A percentile compares a stretch with the other conserved stretches of the same genome.
Conservation (phyloP, 2,329 filamentous ascomycete genomes). For the Aspergillus pseudoviridinutans region DNA sequence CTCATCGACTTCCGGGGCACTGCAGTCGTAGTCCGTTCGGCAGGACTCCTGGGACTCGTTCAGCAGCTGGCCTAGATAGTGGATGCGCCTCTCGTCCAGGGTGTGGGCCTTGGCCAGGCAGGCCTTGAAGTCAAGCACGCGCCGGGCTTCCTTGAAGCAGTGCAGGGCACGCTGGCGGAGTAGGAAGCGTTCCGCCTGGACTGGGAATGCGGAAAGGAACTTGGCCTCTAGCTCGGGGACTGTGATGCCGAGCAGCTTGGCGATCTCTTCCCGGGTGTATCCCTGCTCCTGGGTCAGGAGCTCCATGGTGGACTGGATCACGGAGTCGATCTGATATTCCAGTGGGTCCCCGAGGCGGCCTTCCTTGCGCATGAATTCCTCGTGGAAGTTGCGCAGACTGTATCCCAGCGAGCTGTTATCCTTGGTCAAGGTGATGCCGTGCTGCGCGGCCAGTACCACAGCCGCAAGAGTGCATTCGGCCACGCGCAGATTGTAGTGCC, state of each 20-base stretch:
- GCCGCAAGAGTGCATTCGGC: slow-evolving; percentile 93
- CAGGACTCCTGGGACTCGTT: slow-evolving; percentile 89
- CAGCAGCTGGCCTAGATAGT: slow-evolving; percentile 72
- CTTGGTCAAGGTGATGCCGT: slow-evolving; percentile 62
- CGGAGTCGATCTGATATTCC: slow-evolving; percentile 66
- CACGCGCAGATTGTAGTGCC: slow-evolving; percentile 94
- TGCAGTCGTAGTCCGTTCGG: slow-evolving; percentile 83
- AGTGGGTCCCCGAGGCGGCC: slow-evolving; percentile 47
- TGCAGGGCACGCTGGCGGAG: slow-evolving; percentile 84
- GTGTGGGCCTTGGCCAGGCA: slow-evolving; percentile 60
- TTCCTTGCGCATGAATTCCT: slow-evolving; percentile 64
- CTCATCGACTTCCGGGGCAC: slow-evolving; percentile 85
- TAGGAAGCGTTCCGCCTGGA: slow-evolving; percentile 82
- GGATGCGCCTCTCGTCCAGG: slow-evolving; percentile 63
- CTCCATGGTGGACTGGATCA: slow-evolving; percentile 65
- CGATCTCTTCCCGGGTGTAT: slow-evolving; percentile 84
- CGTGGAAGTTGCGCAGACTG: slow-evolving; percentile 81
- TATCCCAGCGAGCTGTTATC: slow-evolving; percentile 81
- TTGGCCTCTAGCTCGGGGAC: slow-evolving; percentile 68
- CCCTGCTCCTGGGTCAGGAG: slow-evolving; percentile 75
- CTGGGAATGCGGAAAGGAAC: slow-evolving; percentile 84
- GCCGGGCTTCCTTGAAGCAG: slow-evolving; percentile 83
- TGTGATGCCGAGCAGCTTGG: slow-evolving; percentile 63
- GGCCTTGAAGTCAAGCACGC: slow-evolving; percentile 77
- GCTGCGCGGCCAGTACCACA: slow-evolving; percentile 57